Conservation (phyloP, 495 filamentous ascomycete species). For the Parachaetomium inaequale region DNA sequence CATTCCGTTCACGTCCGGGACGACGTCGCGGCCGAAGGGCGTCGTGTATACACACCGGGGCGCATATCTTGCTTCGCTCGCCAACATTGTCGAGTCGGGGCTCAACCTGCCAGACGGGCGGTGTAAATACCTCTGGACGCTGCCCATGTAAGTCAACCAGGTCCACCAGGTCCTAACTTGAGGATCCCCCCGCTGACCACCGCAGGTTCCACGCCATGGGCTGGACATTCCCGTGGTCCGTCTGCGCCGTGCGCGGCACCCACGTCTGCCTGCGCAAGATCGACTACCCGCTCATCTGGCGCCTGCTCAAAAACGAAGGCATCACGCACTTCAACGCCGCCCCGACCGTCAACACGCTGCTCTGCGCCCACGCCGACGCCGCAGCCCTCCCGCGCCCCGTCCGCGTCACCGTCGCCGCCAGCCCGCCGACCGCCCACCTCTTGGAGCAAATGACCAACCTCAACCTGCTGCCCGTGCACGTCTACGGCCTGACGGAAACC, state of each 20-base stretch:
- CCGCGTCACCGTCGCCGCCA: constrained; percentile 87
- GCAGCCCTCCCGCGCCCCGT: constrained; percentile 65
- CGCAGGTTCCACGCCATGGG: constrained; percentile 81
- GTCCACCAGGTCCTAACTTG: no score
- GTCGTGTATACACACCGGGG: constrained; percentile 90
- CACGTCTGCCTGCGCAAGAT: constrained; percentile 95
- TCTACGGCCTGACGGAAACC: constrained; percentile 92
- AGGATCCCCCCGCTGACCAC: not conserved
- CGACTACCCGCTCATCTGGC: constrained; percentile 91
- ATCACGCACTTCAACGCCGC: constrained; percentile 96
- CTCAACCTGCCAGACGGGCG: constrained; percentile 65
- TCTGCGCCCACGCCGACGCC: constrained; percentile 74
- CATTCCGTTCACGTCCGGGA: constrained; percentile 84
- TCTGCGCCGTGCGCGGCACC: constrained; percentile 87
- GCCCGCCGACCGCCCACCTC: constrained; percentile 79
- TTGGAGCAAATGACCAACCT: constrained; percentile 85
- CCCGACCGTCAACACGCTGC: constrained; percentile 91
- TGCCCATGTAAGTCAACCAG: constrained; percentile 62
- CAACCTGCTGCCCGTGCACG: constrained; percentile 88
- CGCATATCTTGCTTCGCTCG: constrained; percentile 78
- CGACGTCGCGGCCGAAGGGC: constrained; percentile 88
- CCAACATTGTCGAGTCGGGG: constrained; percentile 82
- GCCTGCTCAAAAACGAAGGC: constrained; percentile 71
- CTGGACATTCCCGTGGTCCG: constrained; percentile 84
- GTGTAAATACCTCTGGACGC: constrained; percentile 84